Conservation (phyloP, 257 asterid species). For the Lantana camara region DNA sequence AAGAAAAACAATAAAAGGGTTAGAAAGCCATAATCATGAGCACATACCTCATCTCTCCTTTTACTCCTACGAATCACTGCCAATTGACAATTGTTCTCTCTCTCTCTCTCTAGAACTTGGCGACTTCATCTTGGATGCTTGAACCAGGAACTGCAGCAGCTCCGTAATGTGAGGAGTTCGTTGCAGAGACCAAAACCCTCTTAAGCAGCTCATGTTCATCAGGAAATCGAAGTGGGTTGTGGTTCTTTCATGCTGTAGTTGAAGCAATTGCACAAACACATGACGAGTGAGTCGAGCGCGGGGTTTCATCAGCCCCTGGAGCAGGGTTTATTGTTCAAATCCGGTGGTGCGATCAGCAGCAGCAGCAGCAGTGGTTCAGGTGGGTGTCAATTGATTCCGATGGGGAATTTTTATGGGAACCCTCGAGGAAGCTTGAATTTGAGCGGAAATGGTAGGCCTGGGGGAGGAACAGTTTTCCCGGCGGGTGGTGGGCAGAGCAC, state of each 20-base stretch:
- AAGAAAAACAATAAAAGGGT: not conserved
- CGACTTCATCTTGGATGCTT: conserved; percentile 27
- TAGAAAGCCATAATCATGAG: too few relatives aligned
- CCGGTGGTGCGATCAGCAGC: conserved; percentile 39
- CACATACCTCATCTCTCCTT: conserved; percentile 1
- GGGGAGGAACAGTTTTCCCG: conserved; percentile 51
- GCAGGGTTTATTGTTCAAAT: conserved; percentile 47
- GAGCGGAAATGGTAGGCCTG: conserved; percentile 42
- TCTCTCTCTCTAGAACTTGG: conserved; percentile 34
- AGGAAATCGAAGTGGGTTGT: not conserved
- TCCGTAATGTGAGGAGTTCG: conserved; percentile 24
- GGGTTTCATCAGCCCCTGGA: conserved; percentile 47
- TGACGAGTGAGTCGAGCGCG: conserved; percentile 67
- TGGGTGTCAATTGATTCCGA: conserved; percentile 46
- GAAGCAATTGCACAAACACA: conserved; percentile 29
- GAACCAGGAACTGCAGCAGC: conserved; percentile 11
- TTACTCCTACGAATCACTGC: conserved; percentile 9
- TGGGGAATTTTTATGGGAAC: conserved; percentile 44
- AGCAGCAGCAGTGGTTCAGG: conserved; percentile 40
- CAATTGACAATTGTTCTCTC: conserved; percentile 21
- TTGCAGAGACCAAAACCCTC: conserved; percentile 32
- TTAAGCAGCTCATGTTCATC: conserved; percentile 19
- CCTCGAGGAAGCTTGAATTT: conserved; percentile 39
- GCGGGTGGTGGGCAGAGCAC: conserved; percentile 45
- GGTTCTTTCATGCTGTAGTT: conserved; percentile 28